phyloP scores from a whole-genome alignment of 805 yeast genomes.

The Saturnispora saitoi region DNA sequence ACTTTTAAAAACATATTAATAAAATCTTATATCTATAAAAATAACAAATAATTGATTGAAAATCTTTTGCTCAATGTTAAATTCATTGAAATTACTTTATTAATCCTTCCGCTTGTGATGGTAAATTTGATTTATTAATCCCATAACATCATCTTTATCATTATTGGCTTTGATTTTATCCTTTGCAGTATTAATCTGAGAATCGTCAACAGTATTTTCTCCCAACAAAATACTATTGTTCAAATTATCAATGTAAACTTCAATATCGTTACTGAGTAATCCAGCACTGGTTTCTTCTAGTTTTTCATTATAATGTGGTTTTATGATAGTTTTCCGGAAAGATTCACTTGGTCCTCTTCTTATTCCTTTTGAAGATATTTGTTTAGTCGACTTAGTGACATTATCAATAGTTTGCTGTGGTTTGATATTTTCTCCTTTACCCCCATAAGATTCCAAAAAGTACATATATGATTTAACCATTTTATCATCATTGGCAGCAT shows the following conservation, averaged over 20 bases:
- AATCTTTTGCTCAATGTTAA: too few relatives aligned
- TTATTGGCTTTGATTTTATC: conserved; percentile 16
- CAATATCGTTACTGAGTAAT: conserved; percentile 20
- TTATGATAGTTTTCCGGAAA: background rate
- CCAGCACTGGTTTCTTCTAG: conserved; percentile 26
- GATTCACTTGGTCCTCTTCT: background rate
- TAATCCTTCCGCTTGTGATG: background rate
- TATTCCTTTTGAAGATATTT: background rate
- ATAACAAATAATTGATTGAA: background rate
- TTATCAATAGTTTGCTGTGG: background rate
- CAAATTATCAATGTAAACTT: conserved; percentile 18
- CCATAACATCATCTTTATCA: conserved; percentile 27
- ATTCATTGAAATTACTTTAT: too few relatives aligned
- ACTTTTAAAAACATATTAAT: background rate
- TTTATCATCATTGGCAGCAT: conserved; percentile 61
- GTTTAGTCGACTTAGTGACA: background rate
- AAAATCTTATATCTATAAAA: background rate
- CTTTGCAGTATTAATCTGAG: background rate
- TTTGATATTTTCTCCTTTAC: conserved; percentile 17
- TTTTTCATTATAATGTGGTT: conserved; percentile 7
- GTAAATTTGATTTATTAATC: conserved; percentile 74
- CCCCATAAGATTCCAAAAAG: conserved; percentile 77
- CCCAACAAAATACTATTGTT: conserved; percentile 32
- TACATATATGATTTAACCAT: conserved; percentile 88
- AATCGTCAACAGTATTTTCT: conserved; percentile 32